Conservation (phyloP, 495 filamentous ascomycete species). For the Neurospora sp. region DNA sequence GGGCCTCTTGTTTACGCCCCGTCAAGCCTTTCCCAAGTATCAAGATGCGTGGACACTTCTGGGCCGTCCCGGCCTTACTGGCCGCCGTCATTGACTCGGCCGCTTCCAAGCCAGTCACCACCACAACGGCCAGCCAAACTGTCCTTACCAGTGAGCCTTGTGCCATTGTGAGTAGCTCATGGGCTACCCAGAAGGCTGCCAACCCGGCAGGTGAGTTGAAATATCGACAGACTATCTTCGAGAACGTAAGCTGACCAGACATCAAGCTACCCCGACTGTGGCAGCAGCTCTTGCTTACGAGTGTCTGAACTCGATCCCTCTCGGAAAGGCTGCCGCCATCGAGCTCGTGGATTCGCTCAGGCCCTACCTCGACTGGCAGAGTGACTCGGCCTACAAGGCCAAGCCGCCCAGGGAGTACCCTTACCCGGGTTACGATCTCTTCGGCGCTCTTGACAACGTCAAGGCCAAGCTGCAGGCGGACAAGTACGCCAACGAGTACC, state of each 20-base stretch:
- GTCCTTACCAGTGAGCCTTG: constrained; percentile 22
- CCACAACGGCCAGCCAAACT: not conserved
- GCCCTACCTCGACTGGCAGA: constrained; percentile 27
- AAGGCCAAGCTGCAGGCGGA: constrained; percentile 13
- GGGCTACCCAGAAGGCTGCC: constrained; percentile 22
- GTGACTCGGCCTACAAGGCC: constrained; percentile 33
- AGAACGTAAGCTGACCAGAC: not conserved
- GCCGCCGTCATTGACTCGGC: not conserved
- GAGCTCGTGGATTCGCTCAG: constrained; percentile 21
- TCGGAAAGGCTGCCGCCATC: constrained; percentile 15
- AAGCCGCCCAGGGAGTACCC: constrained; percentile 30
- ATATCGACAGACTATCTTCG: not conserved
- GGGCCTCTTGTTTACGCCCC: not conserved
- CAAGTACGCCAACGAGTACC: constrained; percentile 36
- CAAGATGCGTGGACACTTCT: not conserved
- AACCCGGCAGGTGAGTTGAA: not conserved
- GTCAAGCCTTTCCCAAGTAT: not conserved
- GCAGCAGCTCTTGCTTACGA: constrained; percentile 16
- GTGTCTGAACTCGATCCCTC: constrained; percentile 23
- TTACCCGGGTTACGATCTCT: constrained; percentile 22
- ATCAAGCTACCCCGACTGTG: constrained; percentile 10
- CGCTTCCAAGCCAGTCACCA: not conserved
- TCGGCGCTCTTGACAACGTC: constrained; percentile 26
- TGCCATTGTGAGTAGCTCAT: constrained; percentile 32
- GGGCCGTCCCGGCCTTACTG: not conserved